phyloP scores from a whole-genome alignment of 345 rosid genomes.

The Toxicodendron radicans region DNA sequence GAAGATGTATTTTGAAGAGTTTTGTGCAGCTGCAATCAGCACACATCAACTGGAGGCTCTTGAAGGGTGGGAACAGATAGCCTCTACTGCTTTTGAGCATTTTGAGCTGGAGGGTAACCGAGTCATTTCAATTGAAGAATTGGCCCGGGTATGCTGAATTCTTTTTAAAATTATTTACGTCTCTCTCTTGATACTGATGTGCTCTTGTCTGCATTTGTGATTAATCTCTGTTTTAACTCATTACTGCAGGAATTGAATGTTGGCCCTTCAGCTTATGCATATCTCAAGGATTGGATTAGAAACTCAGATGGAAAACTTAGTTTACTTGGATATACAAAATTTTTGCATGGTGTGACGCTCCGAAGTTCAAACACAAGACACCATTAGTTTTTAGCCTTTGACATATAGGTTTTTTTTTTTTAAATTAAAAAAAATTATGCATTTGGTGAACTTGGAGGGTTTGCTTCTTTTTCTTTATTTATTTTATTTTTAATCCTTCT shows the following conservation, averaged over 20 bases:
- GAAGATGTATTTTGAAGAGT: conserved; percentile 79
- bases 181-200: neutral
- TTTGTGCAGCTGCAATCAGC: conserved; percentile 86
- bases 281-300: conserved; percentile 81
- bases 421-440: conserved; percentile 6
- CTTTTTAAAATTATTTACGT: neutral
- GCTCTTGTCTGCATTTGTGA: neutral
- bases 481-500: neutral
- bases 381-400: conserved; percentile 37
- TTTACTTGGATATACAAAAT: conserved; percentile 73
- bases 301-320: conserved; percentile 82
- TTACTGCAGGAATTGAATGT: conserved; percentile 70
- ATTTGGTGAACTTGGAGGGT: conserved; percentile 10
- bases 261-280: conserved; percentile 76
- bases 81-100: conserved; percentile 60
- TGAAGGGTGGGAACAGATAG: conserved; percentile 74
- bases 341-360: conserved; percentile 78
- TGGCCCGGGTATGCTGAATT: conserved; percentile 56
- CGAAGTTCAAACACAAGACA: conserved; percentile 79
- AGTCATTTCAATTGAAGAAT: conserved; percentile 65
- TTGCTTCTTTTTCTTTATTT: neutral
- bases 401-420: conserved; percentile 24
- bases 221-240: neutral
- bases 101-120: conserved; percentile 78
- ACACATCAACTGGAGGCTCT: conserved; percentile 71